Percentiles rank a stretch among this genome's conserved stretches.
Conservation (phyloP, 352 stramenopile species). For the Phytophthora sp. region DNA sequence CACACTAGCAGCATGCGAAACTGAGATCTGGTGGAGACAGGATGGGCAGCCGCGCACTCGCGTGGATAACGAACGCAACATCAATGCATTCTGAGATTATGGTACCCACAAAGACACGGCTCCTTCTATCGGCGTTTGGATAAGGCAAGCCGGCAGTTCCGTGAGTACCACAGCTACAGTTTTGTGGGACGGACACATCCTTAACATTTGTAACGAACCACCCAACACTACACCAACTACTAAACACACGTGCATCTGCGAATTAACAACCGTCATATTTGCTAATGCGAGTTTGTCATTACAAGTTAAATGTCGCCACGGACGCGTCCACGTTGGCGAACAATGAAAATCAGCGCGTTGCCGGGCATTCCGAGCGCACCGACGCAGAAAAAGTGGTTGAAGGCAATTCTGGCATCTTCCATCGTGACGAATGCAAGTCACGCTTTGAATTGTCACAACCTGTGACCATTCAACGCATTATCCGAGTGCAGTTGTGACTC, state of each 20-base stretch:
- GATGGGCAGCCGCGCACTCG: constrained; percentile 55
- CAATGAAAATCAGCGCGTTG: constrained; percentile 61
- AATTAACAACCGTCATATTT: constrained; percentile 48
- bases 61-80: constrained; percentile 45
- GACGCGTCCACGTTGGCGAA: constrained; percentile 50
- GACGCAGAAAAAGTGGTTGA: constrained; percentile 52
- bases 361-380: constrained; percentile 56
- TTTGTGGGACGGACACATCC: too few species aligned
- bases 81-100: constrained; percentile 52
- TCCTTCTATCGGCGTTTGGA: constrained; percentile 49
- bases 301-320: constrained; percentile 33
- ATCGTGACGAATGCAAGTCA: constrained; percentile 54
- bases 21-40: constrained; percentile 44
- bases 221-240: too few species aligned
- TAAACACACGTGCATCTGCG: constrained; percentile 15
- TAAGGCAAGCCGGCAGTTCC: constrained; percentile 46
- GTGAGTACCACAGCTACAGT: constrained; percentile 48
- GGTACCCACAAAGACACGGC: constrained; percentile 46
- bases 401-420: constrained; percentile 54
- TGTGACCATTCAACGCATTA: too few species aligned
- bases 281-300: too few species aligned
- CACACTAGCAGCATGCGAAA: constrained; percentile 53
- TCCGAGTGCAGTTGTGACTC: too few species aligned
- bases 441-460: too few species aligned
- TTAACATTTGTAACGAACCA: constrained; percentile 32